These are phyloP conservation scores for Pythium pyrilobum DNA, from an alignment of 352 stramenopile species.

Conservation along the genomic window DNA sequence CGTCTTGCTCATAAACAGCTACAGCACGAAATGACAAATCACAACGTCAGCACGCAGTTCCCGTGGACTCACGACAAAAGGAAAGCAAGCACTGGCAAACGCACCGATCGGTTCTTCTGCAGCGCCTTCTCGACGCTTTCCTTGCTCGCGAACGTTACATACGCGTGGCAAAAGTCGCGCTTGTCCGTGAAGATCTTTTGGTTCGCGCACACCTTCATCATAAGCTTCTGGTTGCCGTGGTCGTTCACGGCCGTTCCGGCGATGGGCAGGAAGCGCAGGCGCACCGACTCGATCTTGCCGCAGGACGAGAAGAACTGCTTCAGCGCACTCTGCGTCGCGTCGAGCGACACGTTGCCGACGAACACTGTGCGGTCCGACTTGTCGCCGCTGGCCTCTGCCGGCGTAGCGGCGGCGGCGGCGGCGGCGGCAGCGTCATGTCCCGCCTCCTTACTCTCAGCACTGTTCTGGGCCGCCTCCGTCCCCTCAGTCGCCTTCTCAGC, in stretches of 20 bases:
- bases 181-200: conserved; percentile 80
- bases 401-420: conserved; percentile 1
- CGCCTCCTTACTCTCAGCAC: not conserved
- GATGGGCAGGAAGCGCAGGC: conserved; percentile 84
- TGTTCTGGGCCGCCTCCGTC: not conserved
- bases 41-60: not conserved
- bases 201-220: conserved; percentile 90
- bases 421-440: conserved; percentile 15
- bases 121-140: conserved; percentile 61
- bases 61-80: not conserved
- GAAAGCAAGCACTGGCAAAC: conserved; percentile 1
- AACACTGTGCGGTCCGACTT: conserved; percentile 84
- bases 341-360: conserved; percentile 90
- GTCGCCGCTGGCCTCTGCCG: conserved; percentile 17
- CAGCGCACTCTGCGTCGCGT: conserved; percentile 73
- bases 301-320: conserved; percentile 79
- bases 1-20: conserved; percentile 57
- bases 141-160: conserved; percentile 78
- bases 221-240: conserved; percentile 87
- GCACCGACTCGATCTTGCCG: conserved; percentile 81
- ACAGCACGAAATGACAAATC: not conserved
- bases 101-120: conserved; percentile 60
- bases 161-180: conserved; percentile 91
- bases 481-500: conserved; percentile 8
- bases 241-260: conserved; percentile 80